Base-by-base conservation (phyloP, 805 yeast species). In the Pichia rugopelliculosa region DNA sequence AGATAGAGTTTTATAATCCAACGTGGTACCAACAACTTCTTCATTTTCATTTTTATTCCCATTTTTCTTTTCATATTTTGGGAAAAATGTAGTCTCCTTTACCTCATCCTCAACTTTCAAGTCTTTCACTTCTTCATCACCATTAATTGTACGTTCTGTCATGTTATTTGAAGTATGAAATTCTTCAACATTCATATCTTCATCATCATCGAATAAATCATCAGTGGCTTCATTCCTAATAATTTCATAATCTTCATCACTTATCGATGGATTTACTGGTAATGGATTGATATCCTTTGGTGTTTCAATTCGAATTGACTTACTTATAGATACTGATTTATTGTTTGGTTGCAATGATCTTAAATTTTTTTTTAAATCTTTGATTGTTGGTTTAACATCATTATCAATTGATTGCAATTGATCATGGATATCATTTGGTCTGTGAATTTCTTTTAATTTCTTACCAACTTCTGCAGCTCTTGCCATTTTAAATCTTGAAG, bases 1-100 rank as follows among this genome's bases (percentile, higher is more conserved):
- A 22, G 70, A 72, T 25, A 76, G 49, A 2, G 69, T 54, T 10
- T 57, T 60, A 53, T 69, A 75, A 50, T 78, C 82, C 9, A 71
- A 52, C 0, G 62, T 50, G 3, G 71, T 62, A 23, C 61, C 64
- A 36, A 54, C 50, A 15, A 60, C 56, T 36, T 51, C 58, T 1
- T 34, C 26, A 22, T 34, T 22, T 40, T 41, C 23, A 1, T 3
- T 15, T 13, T 13, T 36, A 15, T 27, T 23, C 7, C n/a, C 37
- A 20, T 25, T 25, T 8, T n/a, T 39, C 36, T 23, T 33, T 17
- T 30, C 41, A 40, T 49, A 41, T n/a, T 44, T 25, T 15, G 55
- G 53, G 18, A 51, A 52, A 37, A 36, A 51, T 12, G 22, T 33
- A 27, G 27, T 39, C 9, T 9, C 23, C 10, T 24, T 34, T 13